Conservation (phyloP, 2,329 filamentous ascomycete genomes). For the Penicillium concentricum region DNA sequence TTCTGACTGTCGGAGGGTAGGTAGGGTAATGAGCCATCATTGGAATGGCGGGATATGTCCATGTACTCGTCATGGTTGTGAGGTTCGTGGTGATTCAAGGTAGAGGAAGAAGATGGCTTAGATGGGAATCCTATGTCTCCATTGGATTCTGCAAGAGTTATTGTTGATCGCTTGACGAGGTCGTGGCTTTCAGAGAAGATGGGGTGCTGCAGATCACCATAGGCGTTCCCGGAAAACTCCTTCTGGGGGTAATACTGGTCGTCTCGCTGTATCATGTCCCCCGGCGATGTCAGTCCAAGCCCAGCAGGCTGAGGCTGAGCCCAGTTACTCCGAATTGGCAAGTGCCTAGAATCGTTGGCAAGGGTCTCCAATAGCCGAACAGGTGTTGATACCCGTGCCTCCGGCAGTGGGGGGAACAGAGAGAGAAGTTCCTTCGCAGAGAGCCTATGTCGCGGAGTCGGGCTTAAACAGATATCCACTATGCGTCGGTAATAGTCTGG, state of each 20-base stretch:
- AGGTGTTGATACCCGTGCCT: slow-evolving; percentile 15
- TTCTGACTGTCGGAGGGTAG: background rate
- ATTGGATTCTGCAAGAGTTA: slow-evolving; percentile 22
- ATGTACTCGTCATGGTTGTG: slow-evolving; percentile 1
- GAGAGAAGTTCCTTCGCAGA: slow-evolving; percentile 71
- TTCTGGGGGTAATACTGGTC: slow-evolving; percentile 6
- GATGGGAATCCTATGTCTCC: slow-evolving; percentile 14
- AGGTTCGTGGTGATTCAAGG: slow-evolving; percentile 20
- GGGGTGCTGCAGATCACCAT: slow-evolving; percentile 5
- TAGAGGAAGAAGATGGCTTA: slow-evolving; percentile 21
- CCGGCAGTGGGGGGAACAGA: slow-evolving; percentile 58
- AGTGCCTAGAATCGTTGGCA: background rate
- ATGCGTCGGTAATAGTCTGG: slow-evolving; percentile 78
- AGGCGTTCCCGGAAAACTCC: slow-evolving; percentile 1
- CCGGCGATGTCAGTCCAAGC: background rate
- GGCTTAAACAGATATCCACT: slow-evolving; percentile 72
- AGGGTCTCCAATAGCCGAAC: slow-evolving; percentile 3
- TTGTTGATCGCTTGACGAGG: slow-evolving; percentile 20
- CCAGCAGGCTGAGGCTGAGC: background rate
- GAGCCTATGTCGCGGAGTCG: slow-evolving; percentile 68
- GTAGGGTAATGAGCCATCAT: slow-evolving; percentile 9
- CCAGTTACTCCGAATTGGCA: slow-evolving; percentile 11
- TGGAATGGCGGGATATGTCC: slow-evolving; percentile 6
- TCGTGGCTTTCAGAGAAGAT: slow-evolving; percentile 13
- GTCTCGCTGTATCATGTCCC: background rate